phyloP scores from a whole-genome alignment of 2,329 filamentous ascomycete genomes.

The Didymella glomerata region DNA sequence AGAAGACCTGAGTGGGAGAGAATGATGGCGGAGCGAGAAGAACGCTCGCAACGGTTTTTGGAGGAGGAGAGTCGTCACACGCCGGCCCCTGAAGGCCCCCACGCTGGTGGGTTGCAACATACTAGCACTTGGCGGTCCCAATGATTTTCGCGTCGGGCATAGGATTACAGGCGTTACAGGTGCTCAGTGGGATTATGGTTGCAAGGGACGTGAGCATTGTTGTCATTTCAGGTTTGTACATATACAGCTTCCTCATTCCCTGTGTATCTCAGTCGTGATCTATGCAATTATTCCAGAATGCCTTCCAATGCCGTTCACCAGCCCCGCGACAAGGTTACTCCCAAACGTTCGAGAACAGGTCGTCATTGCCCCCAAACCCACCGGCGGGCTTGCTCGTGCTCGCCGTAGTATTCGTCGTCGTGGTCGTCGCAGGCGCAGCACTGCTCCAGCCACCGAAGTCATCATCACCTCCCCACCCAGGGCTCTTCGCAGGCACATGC shows the following conservation, averaged over 20 bases:
- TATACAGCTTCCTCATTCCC: neutral
- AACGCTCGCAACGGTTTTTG: neutral
- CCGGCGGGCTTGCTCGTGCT: constrained; percentile 59
- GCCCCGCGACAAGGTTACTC: constrained; percentile 61
- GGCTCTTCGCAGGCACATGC: constrained; percentile 55
- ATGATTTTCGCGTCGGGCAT: neutral
- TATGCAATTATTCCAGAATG: constrained; percentile 19
- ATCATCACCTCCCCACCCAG: constrained; percentile 73
- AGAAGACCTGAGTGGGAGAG: neutral
- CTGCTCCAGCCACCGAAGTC: constrained; percentile 97
- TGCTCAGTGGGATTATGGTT: neutral
- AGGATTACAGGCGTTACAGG: neutral
- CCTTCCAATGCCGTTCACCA: neutral
- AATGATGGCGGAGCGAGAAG: neutral
- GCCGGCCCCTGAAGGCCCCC: neutral
- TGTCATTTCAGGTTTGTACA: constrained; percentile 9
- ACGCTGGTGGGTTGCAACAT: too few species aligned
- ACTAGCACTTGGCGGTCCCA: neutral
- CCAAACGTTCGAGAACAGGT: constrained; percentile 97
- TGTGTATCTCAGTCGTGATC: constrained; percentile 9
- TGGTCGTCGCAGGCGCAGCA: constrained; percentile 67
- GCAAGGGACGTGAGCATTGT: too few species aligned
- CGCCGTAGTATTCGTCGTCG: constrained; percentile 43
- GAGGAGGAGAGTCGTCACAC: neutral
- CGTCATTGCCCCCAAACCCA: constrained; percentile 69